Evolutionary conservation across 192 early-diverging fungal genomes (phyloP), one percentile per base, ranked within the genome.

Genomic region (Thamnidium elegans): DNA sequence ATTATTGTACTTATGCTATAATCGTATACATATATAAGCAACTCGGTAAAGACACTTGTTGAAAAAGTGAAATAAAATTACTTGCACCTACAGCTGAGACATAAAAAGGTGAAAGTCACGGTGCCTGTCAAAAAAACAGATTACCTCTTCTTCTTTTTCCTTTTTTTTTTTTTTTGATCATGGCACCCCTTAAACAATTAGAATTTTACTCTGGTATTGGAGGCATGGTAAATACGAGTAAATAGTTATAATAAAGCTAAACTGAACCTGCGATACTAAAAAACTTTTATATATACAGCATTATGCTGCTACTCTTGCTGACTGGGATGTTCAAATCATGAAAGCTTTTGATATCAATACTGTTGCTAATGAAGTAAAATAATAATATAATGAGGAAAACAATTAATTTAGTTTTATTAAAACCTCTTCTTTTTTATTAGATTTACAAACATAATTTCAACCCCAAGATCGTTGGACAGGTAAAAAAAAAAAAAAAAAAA

Each of bases 321-420:
- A 75, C 9, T 80, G 85, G 51, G 63, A 76, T 36, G 77, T 81
- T 23, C 56, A 85, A 19, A 87, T 99, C 46, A 69, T 91, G 1
- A 88, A 86, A n/a, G 89, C 94, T 2, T 99, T 96, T 72, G 97
- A 99, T 77, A 92, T 99, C 59, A 99, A 97, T 75, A 82, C 81
- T 5, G 87, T 91, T 21, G 93, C 94, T 26, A 97, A 99, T 79
- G 74, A 79, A 1, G 86, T 89, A 26, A 63, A 50, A 39, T 30
- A 23, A 15, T 10, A 34, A 43, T 23, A 63, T 3, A n/a, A 11
- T 7, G 1, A 19, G 17, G 19, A 26, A 30, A 14, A 11, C n/a
- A 19, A 20, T 50, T 2, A 19, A 52, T 15, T 50, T 34, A 39
- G 0, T 26, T 17, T 32, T 26, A 44, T 32, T 26, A 36, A 53